A percentile compares a stretch with the other conserved stretches of the same genome.
These are phyloP conservation scores for Leccinum pachyderme DNA, from an alignment of 1,284 basidiomycete genomes.

Conservation along the genomic window DNA sequence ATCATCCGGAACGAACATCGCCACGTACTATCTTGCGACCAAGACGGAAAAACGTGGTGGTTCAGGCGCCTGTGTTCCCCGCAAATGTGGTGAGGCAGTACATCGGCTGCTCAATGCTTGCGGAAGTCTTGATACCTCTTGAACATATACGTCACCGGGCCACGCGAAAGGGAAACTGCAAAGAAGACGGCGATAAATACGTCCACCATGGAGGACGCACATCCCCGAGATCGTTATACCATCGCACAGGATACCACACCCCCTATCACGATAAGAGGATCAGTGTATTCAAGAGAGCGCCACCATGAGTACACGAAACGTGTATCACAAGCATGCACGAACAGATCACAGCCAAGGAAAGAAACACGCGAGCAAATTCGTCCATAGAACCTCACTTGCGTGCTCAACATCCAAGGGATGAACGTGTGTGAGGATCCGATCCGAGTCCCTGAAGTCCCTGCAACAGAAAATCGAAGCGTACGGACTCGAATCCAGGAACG, in stretches of 20 bases:
- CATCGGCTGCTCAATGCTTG: not conserved
- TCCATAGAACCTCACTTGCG: not conserved
- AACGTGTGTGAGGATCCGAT: not conserved
- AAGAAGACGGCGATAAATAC: no score
- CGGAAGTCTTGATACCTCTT: not conserved
- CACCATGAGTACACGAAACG: no score
- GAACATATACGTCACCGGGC: no score
- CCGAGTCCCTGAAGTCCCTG: not conserved
- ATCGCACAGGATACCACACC: no score
- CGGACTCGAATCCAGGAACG: not conserved
- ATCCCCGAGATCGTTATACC: no score
- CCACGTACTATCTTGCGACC: not conserved
- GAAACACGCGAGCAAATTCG: not conserved
- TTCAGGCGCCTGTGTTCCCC: not conserved
- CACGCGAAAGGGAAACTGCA: no score
- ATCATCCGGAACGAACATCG: no score
- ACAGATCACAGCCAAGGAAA: not conserved
- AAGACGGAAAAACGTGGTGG: not conserved
- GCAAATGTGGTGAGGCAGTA: not conserved
- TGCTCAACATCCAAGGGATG: not conserved
- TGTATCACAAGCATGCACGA: no score
- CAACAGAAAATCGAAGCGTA: not conserved
- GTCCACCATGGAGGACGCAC: no score
- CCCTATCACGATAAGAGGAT: no score
- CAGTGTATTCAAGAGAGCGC: no score